Conservation (phyloP, 106 monocot species). For the Iris macrosiphon region DNA sequence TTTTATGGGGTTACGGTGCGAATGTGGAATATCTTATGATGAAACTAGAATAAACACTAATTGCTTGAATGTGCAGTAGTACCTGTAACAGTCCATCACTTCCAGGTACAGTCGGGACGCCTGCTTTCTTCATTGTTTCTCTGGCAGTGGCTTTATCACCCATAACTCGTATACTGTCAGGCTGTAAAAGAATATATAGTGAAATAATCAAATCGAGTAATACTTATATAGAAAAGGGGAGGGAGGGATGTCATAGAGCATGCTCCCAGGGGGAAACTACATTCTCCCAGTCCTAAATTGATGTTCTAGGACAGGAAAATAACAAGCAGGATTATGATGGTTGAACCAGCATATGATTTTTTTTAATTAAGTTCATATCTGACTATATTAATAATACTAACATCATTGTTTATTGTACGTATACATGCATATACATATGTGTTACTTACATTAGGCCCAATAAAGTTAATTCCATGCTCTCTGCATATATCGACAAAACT, state of each 20-base stretch:
- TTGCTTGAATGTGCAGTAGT: not conserved
- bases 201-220: too few species aligned
- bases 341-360: too few species aligned
- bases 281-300: too few species aligned
- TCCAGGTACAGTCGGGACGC: conserved; percentile 87
- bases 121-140: conserved; percentile 92
- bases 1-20: not conserved
- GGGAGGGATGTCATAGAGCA: too few species aligned
- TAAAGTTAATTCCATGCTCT: conserved; percentile 80
- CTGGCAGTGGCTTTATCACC: conserved; percentile 86
- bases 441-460: conserved; percentile 71
- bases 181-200: conserved; percentile 21
- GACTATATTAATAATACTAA: too few species aligned
- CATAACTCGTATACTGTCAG: conserved; percentile 81
- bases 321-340: too few species aligned
- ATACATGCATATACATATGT: not conserved
- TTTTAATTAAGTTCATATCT: too few species aligned
- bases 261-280: too few species aligned
- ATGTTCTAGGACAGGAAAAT: too few species aligned
- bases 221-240: not conserved
- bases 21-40: not conserved
- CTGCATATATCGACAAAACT: conserved; percentile 76
- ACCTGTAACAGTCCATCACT: conserved; percentile 82
- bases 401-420: too few species aligned
- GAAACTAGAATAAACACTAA: conserved; percentile 1